phyloP scores from a whole-genome alignment of 2,329 filamentous ascomycete genomes.

The Metarhizium album region DNA sequence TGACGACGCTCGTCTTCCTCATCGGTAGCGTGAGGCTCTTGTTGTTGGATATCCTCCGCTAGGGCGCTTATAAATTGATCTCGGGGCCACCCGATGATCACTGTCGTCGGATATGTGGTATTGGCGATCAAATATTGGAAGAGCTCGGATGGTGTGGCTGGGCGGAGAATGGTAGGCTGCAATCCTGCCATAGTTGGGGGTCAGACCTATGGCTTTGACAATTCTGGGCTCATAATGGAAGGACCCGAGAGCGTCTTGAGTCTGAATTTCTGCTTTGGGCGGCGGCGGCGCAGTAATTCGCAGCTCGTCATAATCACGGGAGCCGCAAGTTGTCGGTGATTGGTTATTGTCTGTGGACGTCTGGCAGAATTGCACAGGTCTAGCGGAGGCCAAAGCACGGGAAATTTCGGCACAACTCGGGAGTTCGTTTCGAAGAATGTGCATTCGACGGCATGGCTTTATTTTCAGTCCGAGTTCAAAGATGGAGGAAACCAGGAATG shows the following conservation, averaged over 20 bases:
- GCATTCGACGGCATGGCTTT: too few relatives aligned
- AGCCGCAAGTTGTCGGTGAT: too few relatives aligned
- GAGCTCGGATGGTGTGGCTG: slow-evolving; percentile 48
- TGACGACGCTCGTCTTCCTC: slow-evolving; percentile 6
- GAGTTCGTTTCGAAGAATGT: too few relatives aligned
- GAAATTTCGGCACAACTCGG: too few relatives aligned
- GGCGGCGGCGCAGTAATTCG: too few relatives aligned
- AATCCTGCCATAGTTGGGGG: slow-evolving; percentile 12
- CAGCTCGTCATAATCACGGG: too few relatives aligned
- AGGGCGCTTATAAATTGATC: slow-evolving; percentile 54
- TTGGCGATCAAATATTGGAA: slow-evolving; percentile 52
- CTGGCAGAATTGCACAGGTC: too few relatives aligned
- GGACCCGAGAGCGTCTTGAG: not conserved
- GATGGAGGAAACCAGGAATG: too few relatives aligned
- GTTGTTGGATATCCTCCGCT: slow-evolving; percentile 30
- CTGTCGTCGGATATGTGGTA: slow-evolving; percentile 46
- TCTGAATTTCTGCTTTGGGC: not conserved
- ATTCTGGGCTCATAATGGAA: not conserved
- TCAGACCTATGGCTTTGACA: too few relatives aligned
- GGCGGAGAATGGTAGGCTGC: slow-evolving; percentile 35
- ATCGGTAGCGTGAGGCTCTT: slow-evolving; percentile 9
- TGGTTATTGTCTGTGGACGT: too few relatives aligned
- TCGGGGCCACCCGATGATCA: slow-evolving; percentile 61
- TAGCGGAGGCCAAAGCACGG: too few relatives aligned
- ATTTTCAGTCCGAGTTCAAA: too few relatives aligned